Base-by-base conservation (phyloP, 2,329 filamentous ascomycete species). In the Trichoderma harzianum region DNA sequence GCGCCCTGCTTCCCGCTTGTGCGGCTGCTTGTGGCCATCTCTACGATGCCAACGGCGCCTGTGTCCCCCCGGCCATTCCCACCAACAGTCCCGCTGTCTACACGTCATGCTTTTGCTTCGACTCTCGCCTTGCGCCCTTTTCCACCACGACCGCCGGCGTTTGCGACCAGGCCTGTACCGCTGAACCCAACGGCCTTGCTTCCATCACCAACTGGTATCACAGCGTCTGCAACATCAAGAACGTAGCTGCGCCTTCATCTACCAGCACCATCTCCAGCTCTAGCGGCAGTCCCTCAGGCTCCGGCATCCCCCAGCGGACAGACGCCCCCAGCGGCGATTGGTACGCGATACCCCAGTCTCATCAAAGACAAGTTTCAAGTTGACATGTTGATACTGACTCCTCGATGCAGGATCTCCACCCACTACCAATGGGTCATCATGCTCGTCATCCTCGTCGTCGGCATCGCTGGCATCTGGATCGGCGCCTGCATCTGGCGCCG, bases 351-450 rank as follows among this genome's bases (percentile, higher is more conserved):
- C 12, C 43, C 60, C 24, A 10, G 16, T n/a, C 28, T 18, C 24
- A 18, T 16, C 12, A 16, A 21, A 24, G 24, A 5, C 5, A 57
- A 16, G 8, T 12, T 10, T 21, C 21, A 6, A 18, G 26, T 24
- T 4, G 4, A 8, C 1, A 51, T 21, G 2, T 5, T 6, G 2
- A n/a, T 51, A 43, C 66, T 69, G 11, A 69, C 36, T 60, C 55
- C 8, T 21, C 8, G 14, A 14, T 26, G 7, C 73, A 93, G 92
- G 92, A 82, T 93, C 64, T 85, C 87, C 8, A 86, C 84, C 32
- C 93, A 95, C 80, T 93, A 89, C 84, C 87, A 90, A 83, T 97
- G 93, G 93, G 88, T 97, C 60, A 86, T 95, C 74, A 93, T 96
- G 86, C 85, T 96, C 68, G 90, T 94, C 74, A 84, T 95, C 73